A percentile compares a stretch with the other conserved stretches of the same genome.
phyloP scores from a whole-genome alignment of 768 basidiomycete genomes.

The Podaxis rugospora region DNA sequence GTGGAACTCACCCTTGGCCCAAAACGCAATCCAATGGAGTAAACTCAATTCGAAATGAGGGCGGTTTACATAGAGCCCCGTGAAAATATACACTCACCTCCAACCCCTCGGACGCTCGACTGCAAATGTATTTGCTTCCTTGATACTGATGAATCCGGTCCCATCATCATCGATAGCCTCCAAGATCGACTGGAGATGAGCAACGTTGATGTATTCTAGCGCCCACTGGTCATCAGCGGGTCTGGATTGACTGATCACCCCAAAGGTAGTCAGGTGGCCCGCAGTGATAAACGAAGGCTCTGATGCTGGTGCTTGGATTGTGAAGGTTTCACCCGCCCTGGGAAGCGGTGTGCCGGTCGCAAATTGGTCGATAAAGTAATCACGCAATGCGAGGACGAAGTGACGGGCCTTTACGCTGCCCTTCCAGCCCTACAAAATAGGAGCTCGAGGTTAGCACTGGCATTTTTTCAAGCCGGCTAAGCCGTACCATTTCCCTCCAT shows the following conservation, averaged over 20 bases:
- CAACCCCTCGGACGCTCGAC: conserved; percentile 23
- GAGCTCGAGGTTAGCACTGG: neutral
- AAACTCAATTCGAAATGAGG: conserved; percentile 9
- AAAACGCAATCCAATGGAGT: conserved; percentile 23
- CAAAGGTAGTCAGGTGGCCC: neutral
- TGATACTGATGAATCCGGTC: conserved; percentile 32
- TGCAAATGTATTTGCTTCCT: conserved; percentile 30
- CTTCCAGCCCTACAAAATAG: conserved; percentile 37
- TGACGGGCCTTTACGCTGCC: conserved; percentile 48
- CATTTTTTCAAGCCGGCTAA: too few relatives aligned
- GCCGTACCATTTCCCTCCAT: conserved; percentile 12
- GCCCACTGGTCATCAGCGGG: conserved; percentile 25
- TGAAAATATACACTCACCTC: conserved; percentile 16
- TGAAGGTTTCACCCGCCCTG: neutral
- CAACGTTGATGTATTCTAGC: conserved; percentile 26
- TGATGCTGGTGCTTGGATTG: neutral
- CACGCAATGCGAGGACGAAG: conserved; percentile 41
- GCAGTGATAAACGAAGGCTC: too few relatives aligned
- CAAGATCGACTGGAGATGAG: conserved; percentile 26
- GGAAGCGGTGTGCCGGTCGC: neutral
- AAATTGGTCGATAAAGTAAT: conserved; percentile 28
- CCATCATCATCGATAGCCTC: conserved; percentile 40
- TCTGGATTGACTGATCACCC: conserved; percentile 10
- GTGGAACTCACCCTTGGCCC: conserved; percentile 18
- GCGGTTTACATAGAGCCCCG: neutral